Base-by-base conservation (phyloP, 192 early-diverging fungal genomes). In the Coemansia sp. region DNA sequence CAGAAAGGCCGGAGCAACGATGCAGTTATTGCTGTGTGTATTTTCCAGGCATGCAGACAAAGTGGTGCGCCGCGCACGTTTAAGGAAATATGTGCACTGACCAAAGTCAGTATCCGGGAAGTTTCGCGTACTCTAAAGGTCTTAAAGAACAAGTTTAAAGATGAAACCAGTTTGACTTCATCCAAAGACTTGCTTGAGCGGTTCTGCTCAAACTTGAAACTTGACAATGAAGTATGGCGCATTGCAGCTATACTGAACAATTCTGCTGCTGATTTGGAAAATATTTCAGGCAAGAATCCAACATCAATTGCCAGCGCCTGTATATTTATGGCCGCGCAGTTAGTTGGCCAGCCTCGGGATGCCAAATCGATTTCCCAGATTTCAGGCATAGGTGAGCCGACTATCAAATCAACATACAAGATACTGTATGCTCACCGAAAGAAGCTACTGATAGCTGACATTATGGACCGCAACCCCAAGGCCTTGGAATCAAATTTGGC, bases 221-320 rank as follows among this genome's bases (percentile, higher is more conserved):
- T 95, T 26, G 83, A 77, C 5, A 83, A 85, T 57, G 83, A 90
- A 59, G 87, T 90, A 1, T 85, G 87, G 59, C 85, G 85, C 60
- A 81, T 87, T 14, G 87, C 89, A 15, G 72, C 90, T 19, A 78
- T 89, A 47, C 71, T 94, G 50, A 87, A 86, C 6, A 77, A 86
- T 26, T 82, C 79, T 37, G 93, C 90, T 3, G 88, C 89, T 52
- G 89, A 94, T 12, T 53, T 86, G 48, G 89, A 90, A 21, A 88
- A 87, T 15, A 81, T 98, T n/a, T 94, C 90, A 4, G 95, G 95
- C n/a, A 94, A 94, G 55, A 89, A 86, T 2, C 94, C 93, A 2
- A 92, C 93, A 31, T 90, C 95, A 0, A 89, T 98, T 48, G 94
- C 95, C 2, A 94, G 94, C 1, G 91, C 91, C 1, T 90, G 91